These are phyloP conservation scores for Isabelozyma rhagii DNA, from an alignment of 805 yeast genomes.

Conservation along the genomic window DNA sequence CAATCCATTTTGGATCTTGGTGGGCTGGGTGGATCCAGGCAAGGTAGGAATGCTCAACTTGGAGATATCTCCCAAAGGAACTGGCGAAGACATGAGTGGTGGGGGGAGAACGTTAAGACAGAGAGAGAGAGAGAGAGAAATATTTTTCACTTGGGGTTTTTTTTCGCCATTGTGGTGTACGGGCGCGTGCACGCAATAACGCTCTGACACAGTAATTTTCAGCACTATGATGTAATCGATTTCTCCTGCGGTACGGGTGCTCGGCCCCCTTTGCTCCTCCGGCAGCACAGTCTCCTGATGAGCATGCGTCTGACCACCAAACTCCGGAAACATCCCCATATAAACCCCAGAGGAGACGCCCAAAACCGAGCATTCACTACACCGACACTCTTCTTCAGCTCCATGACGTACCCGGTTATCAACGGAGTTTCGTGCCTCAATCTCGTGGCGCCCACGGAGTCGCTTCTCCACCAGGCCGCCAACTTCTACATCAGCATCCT, in stretches of 20 bases:
- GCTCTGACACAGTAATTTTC: neutral
- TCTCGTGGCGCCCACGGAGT: constrained; percentile 49
- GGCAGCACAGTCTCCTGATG: neutral
- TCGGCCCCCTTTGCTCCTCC: neutral
- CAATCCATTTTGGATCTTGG: constrained; percentile 49
- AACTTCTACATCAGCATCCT: constrained; percentile 55
- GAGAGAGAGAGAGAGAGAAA: neutral
- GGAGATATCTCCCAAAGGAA: constrained; percentile 58
- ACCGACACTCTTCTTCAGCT: too few species aligned
- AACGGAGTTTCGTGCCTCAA: constrained; percentile 56
- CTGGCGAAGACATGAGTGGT: constrained; percentile 25
- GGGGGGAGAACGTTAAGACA: neutral
- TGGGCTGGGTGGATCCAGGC: constrained; percentile 54
- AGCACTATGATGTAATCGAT: neutral
- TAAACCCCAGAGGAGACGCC: neutral
- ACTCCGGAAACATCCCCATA: neutral
- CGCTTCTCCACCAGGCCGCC: constrained; percentile 44
- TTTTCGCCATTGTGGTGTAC: too few species aligned
- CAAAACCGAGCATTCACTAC: too few species aligned
- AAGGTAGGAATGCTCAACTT: constrained; percentile 55
- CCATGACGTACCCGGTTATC: constrained; percentile 38
- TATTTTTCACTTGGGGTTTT: neutral
- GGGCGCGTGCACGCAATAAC: neutral
- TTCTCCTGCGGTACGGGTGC: neutral
- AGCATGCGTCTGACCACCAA: neutral